Conservation (phyloP, 2,329 filamentous ascomycete species). For the Neonectria magnoliae region DNA sequence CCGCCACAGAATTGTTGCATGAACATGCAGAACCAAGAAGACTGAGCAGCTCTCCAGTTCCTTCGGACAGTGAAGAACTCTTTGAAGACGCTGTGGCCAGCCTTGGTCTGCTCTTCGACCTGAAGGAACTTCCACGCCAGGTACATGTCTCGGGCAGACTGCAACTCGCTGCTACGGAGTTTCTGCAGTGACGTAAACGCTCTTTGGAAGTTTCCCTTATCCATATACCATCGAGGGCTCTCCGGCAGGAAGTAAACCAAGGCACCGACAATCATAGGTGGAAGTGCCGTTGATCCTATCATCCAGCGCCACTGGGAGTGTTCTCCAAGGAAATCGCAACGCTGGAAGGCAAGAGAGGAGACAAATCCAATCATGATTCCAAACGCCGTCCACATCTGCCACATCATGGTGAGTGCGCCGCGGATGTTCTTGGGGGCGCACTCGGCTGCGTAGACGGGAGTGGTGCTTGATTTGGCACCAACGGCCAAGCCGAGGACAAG, state of each 20-base stretch:
- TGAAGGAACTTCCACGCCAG: slow-evolving; percentile 54
- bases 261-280: slow-evolving; percentile 63
- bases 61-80: slow-evolving; percentile 45
- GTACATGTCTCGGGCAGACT: slow-evolving; percentile 61
- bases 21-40: slow-evolving; percentile 49
- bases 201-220: slow-evolving; percentile 55
- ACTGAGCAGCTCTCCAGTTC: slow-evolving; percentile 46
- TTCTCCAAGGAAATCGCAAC: slow-evolving; percentile 57
- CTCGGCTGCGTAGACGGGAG: slow-evolving; percentile 79
- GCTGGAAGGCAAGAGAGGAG: slow-evolving; percentile 62
- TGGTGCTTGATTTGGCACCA: slow-evolving; percentile 70
- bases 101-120: slow-evolving; percentile 39
- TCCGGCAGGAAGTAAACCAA: slow-evolving; percentile 72
- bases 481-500: slow-evolving; percentile 76
- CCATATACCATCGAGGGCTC: slow-evolving; percentile 59
- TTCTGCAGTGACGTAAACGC: slow-evolving; percentile 57
- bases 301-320: slow-evolving; percentile 65
- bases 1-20: slow-evolving; percentile 53
- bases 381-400: slow-evolving; percentile 58
- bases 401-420: slow-evolving; percentile 82
- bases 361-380: slow-evolving; percentile 59
- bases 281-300: slow-evolving; percentile 66
- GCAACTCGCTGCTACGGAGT: slow-evolving; percentile 57
- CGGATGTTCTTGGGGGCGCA: slow-evolving; percentile 73
- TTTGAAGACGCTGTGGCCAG: slow-evolving; percentile 38